Percentiles rank a stretch among this genome's conserved stretches.
These are phyloP conservation scores for Aspergillus candidus DNA, from an alignment of 2,329 filamentous ascomycete genomes.

Conservation along the genomic window DNA sequence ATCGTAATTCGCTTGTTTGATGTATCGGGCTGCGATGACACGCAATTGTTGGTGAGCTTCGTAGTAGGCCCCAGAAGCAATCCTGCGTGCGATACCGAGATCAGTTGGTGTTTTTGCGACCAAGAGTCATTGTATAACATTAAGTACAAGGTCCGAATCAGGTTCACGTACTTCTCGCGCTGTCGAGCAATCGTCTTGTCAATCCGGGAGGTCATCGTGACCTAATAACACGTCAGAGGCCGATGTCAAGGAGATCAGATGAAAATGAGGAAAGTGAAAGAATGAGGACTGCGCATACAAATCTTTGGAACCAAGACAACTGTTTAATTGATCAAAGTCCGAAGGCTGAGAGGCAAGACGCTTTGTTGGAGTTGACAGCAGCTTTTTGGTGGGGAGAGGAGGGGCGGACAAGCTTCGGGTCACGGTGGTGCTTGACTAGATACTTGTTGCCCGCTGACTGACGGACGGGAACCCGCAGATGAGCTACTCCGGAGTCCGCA, in stretches of 20 bases:
- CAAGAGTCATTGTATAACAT: neutral
- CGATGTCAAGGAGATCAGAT: conserved; percentile 1
- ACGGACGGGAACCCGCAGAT: too few relatives aligned
- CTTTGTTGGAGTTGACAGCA: too few relatives aligned
- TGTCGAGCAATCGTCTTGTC: conserved; percentile 69
- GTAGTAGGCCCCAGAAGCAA: conserved; percentile 87
- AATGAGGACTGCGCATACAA: too few relatives aligned
- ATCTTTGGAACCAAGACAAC: too few relatives aligned
- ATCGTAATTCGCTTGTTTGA: conserved; percentile 77
- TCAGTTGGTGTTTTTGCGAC: conserved; percentile 10
- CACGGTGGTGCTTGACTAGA: too few relatives aligned
- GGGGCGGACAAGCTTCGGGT: too few relatives aligned
- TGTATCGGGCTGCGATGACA: conserved; percentile 87
- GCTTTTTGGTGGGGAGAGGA: too few relatives aligned
- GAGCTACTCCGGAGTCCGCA: too few relatives aligned
- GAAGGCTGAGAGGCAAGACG: too few relatives aligned
- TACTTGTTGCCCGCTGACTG: too few relatives aligned
- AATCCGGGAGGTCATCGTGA: conserved; percentile 45
- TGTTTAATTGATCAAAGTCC: too few relatives aligned
- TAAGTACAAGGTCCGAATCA: neutral
- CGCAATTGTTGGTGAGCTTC: conserved; percentile 98
- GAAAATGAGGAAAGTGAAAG: neutral
- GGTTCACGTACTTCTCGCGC: conserved; percentile 61
- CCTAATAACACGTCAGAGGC: neutral
- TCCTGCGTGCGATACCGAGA: conserved; percentile 46